A percentile compares a stretch with the other conserved stretches of the same genome.
Evolutionary conservation across 2,329 filamentous ascomycete species (phyloP).

Genomic region (Fusarium nelsonii): DNA sequence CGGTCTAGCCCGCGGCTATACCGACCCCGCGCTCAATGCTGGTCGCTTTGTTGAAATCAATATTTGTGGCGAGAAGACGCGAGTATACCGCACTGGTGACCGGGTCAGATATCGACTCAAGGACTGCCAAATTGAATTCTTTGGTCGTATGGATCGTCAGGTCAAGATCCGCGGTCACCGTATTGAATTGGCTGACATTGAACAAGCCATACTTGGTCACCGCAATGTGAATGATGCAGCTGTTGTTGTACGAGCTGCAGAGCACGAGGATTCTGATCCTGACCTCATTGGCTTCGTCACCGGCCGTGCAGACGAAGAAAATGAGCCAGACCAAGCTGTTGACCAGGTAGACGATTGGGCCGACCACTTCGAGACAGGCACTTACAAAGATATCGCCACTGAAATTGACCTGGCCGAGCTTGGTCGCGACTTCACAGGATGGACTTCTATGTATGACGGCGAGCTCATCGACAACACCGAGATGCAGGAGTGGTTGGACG

Average conservation of each 20-base stretch:
- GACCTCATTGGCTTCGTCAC: too few relatives aligned
- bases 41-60: conserved; percentile 36
- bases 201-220: background rate
- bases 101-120: conserved; percentile 35
- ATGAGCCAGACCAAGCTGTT: too few relatives aligned
- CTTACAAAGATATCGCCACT: too few relatives aligned
- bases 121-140: conserved; percentile 46
- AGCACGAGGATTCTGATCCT: background rate
- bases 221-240: conserved; percentile 6
- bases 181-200: conserved; percentile 36
- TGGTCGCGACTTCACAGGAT: too few relatives aligned
- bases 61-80: background rate
- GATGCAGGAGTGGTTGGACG: too few relatives aligned
- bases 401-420: too few relatives aligned
- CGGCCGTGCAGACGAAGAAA: too few relatives aligned
- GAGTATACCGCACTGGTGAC: conserved; percentile 43
- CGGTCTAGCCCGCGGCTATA: conserved; percentile 30
- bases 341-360: too few relatives aligned
- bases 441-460: too few relatives aligned
- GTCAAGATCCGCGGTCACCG: conserved; percentile 47
- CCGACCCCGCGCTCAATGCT: conserved; percentile 18
- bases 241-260: background rate
- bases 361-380: too few relatives aligned
- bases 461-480: too few relatives aligned
- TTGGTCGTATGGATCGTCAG: conserved; percentile 47